phyloP scores from a whole-genome alignment of 2,329 filamentous ascomycete species.

The Diaporthe caulivora region DNA sequence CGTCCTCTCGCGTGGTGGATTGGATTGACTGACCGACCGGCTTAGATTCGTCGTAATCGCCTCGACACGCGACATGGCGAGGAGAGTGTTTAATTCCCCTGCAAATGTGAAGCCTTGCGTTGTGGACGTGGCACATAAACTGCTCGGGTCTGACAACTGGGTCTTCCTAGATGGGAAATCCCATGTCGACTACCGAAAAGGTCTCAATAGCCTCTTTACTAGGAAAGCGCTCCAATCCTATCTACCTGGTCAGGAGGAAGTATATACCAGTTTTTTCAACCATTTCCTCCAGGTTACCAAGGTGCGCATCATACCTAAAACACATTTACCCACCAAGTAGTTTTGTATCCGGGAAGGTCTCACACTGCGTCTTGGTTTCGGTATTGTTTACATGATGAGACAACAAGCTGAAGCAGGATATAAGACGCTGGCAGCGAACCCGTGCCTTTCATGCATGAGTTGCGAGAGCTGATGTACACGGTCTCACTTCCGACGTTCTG shows the following conservation, averaged over 20 bases:
- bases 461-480: conserved; percentile 95
- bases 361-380: neutral
- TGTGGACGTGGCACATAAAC: conserved; percentile 93
- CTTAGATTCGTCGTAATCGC: neutral
- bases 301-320: conserved; percentile 60
- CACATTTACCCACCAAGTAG: neutral
- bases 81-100: conserved; percentile 97
- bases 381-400: conserved; percentile 40
- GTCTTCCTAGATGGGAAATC: conserved; percentile 96
- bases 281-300: conserved; percentile 82
- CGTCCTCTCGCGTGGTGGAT: neutral
- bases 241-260: conserved; percentile 90
- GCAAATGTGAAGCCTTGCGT: conserved; percentile 94
- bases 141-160: conserved; percentile 92
- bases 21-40: neutral
- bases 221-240: conserved; percentile 74
- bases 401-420: conserved; percentile 72
- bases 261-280: conserved; percentile 89
- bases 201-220: conserved; percentile 94
- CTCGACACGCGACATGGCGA: conserved; percentile 77
- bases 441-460: conserved; percentile 86
- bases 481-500: conserved; percentile 97
- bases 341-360: neutral
- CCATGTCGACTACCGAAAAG: conserved; percentile 97
- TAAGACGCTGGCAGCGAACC: neutral